Conservation (phyloP, 108 stramenopile species). For the Nannochloropsis gaditana region DNA sequence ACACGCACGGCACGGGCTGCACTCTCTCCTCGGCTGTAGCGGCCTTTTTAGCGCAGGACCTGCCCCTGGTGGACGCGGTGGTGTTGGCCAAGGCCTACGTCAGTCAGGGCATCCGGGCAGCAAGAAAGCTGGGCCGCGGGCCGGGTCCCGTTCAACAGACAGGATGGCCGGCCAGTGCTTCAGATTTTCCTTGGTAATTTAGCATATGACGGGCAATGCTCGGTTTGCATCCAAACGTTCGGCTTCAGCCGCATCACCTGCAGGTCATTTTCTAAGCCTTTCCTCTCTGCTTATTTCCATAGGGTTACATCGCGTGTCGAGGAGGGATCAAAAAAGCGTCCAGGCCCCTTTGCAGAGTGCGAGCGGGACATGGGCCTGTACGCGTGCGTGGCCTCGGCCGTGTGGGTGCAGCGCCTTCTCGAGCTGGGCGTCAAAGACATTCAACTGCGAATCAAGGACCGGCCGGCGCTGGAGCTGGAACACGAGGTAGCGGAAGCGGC, state of each 20-base stretch:
- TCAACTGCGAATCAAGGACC: constrained; percentile 43
- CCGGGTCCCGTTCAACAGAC: constrained; percentile 49
- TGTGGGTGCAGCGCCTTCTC: constrained; percentile 32
- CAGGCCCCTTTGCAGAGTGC: not conserved
- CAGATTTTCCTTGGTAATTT: constrained; percentile 12
- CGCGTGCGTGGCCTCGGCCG: constrained; percentile 5
- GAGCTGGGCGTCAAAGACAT: constrained; percentile 40
- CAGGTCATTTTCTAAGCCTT: too few species aligned
- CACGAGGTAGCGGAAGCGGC: constrained; percentile 27
- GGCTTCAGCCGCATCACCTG: too few species aligned
- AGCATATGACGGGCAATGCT: not conserved
- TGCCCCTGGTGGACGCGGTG: constrained; percentile 25
- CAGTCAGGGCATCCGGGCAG: constrained; percentile 37
- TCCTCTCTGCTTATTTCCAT: not conserved
- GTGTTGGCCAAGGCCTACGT: constrained; percentile 44
- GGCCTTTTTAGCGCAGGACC: constrained; percentile 58
- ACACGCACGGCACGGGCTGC: constrained; percentile 64
- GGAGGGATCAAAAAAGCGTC: constrained; percentile 5
- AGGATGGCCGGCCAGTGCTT: constrained; percentile 36
- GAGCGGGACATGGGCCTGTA: constrained; percentile 4
- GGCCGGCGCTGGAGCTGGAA: constrained; percentile 22
- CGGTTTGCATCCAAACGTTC: too few species aligned
- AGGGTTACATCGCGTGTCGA: not conserved
- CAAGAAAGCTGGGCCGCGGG: constrained; percentile 33
- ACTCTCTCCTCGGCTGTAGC: constrained; percentile 79